Evolutionary conservation across 2,329 filamentous ascomycete genomes (phyloP).

Genomic region (Claviceps quebecensis): DNA sequence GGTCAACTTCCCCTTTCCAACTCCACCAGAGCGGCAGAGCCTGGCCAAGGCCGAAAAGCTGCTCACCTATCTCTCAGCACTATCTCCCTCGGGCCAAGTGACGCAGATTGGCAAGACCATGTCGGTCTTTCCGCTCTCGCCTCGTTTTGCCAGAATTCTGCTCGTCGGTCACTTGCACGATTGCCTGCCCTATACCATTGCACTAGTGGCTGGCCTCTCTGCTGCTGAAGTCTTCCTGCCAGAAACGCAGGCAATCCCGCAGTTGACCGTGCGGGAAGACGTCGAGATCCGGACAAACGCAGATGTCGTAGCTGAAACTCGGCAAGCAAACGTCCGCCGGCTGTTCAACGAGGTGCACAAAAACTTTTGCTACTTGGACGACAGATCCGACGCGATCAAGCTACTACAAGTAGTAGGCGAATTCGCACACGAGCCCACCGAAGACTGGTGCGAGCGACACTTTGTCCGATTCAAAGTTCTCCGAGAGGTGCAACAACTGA

Average conservation of each 20-base stretch:
- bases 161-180: constrained; percentile 71
- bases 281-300: constrained; percentile 44
- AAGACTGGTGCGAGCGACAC: constrained; percentile 65
- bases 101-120: constrained; percentile 70
- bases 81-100: constrained; percentile 57
- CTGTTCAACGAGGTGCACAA: constrained; percentile 58
- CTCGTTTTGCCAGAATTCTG: constrained; percentile 84
- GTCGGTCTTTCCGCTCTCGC: constrained; percentile 78
- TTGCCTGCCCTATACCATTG: constrained; percentile 74
- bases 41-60: constrained; percentile 76
- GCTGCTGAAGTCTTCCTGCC: constrained; percentile 79
- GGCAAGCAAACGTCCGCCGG: constrained; percentile 47
- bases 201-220: constrained; percentile 75
- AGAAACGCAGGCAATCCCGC: constrained; percentile 60
- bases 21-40: constrained; percentile 63
- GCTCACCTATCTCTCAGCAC: constrained; percentile 70
- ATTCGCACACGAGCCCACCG: constrained; percentile 60
- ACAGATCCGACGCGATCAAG: constrained; percentile 78
- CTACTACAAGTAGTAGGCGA: constrained; percentile 78
- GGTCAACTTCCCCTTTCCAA: constrained; percentile 91
- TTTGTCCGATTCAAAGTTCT: constrained; percentile 82
- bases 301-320: constrained; percentile 58
- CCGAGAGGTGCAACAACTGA: constrained; percentile 71
- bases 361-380: constrained; percentile 68
- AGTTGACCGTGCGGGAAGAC: constrained; percentile 31